phyloP scores from a whole-genome alignment of 306 rosid species.

The Cajanus cajan region DNA sequence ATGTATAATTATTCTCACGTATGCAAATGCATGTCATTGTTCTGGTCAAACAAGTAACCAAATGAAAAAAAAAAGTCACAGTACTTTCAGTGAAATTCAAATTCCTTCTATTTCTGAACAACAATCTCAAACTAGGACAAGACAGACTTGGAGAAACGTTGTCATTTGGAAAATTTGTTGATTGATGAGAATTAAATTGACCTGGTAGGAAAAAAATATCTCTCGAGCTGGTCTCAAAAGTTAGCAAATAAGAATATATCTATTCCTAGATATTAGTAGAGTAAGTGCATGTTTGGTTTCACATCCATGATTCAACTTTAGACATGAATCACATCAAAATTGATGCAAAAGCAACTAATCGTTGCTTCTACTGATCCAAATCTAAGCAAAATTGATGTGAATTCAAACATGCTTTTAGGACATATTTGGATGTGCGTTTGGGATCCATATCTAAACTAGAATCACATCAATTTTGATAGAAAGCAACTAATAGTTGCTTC shows the following conservation, averaged over 20 bases:
- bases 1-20: neutral
- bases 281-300: too few species aligned
- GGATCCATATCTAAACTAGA: too few species aligned
- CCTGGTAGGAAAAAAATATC: neutral
- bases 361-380: too few species aligned
- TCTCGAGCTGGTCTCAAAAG: neutral
- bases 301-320: too few species aligned
- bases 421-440: too few species aligned
- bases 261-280: neutral
- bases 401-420: too few species aligned
- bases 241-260: neutral
- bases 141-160: neutral
- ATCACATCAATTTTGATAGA: too few species aligned
- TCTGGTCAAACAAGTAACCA: slow-evolving; percentile 7
- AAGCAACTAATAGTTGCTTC: too few species aligned
- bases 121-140: neutral
- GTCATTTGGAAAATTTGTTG: neutral
- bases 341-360: too few species aligned
- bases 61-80: neutral
- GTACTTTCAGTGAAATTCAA: neutral
- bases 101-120: neutral
- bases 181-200: neutral
- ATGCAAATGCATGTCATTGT: neutral
- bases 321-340: too few species aligned
- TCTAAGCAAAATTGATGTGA: too few species aligned